Conservation (phyloP, 805 yeast species). For the Yamadazyma nakazawae region DNA sequence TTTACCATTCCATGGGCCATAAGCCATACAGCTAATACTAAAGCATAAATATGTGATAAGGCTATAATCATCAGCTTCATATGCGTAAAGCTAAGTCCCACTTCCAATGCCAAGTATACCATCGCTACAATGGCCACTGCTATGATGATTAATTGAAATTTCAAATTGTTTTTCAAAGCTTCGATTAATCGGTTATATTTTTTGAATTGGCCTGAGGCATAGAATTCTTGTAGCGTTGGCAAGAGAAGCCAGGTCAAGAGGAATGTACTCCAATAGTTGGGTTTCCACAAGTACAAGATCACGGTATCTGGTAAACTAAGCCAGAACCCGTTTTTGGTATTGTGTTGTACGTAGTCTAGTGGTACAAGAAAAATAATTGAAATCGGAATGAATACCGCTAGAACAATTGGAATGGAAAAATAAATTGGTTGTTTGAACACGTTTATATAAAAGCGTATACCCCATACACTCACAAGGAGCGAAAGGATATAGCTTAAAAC, state of each 20-base stretch:
- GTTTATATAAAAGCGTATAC: conserved; percentile 35
- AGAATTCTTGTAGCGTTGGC: conserved; percentile 72
- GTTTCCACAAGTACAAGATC: conserved; percentile 63
- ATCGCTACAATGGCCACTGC: conserved; percentile 51
- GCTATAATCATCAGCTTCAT: conserved; percentile 71
- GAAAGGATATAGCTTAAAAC: conserved; percentile 28
- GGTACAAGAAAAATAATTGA: conserved; percentile 74
- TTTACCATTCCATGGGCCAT: conserved; percentile 79
- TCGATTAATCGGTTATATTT: conserved; percentile 47
- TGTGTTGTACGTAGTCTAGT: conserved; percentile 62
- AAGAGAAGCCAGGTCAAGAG: conserved; percentile 72
- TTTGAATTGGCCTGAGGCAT: conserved; percentile 63
- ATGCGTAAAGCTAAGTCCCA: conserved; percentile 49
- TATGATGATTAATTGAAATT: conserved; percentile 58
- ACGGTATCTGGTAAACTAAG: conserved; percentile 46
- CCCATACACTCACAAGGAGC: conserved; percentile 20
- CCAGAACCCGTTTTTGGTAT: conserved; percentile 34
- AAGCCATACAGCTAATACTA: conserved; percentile 73
- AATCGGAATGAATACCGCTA: conserved; percentile 71
- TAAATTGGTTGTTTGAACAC: conserved; percentile 35
- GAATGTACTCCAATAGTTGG: conserved; percentile 79
- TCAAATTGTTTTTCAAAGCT: conserved; percentile 53
- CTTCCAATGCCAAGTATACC: conserved; percentile 54
- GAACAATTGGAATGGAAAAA: conserved; percentile 44
- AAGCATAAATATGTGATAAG: conserved; percentile 70